phyloP scores from a whole-genome alignment of 805 yeast species.

The Saccharomycopsis babjevae region DNA sequence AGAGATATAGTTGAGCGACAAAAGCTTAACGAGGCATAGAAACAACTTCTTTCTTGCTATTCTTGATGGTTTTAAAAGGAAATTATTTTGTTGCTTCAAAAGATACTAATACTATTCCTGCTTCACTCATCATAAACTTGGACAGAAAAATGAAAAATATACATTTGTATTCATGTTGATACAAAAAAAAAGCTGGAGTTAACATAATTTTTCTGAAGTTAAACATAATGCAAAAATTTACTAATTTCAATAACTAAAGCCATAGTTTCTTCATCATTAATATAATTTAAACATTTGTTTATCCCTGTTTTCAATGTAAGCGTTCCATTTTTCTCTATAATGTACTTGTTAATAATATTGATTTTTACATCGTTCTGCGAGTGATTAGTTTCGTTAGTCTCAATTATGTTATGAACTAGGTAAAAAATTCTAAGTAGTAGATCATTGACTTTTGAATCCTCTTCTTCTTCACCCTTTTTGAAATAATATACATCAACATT shows the following conservation, averaged over 20 bases:
- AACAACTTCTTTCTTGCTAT: neutral
- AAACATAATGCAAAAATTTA: conserved; percentile 1
- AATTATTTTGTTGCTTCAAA: too few relatives aligned
- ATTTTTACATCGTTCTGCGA: neutral
- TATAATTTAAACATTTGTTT: neutral
- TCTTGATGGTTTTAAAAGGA: neutral
- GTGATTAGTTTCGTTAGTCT: neutral
- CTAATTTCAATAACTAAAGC: conserved; percentile 7
- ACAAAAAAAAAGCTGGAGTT: too few relatives aligned
- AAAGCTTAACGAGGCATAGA: neutral
- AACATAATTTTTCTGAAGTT: neutral
- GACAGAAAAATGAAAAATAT: neutral
- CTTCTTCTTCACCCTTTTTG: conserved; percentile 3
- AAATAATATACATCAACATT: conserved; percentile 6
- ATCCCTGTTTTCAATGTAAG: conserved; percentile 8
- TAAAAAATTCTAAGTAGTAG: conserved; percentile 12
- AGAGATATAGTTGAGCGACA: conserved; percentile 44
- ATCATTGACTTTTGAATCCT: conserved; percentile 3
- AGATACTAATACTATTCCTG: too few relatives aligned
- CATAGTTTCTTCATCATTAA: conserved; percentile 7
- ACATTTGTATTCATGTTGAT: neutral
- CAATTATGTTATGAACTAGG: conserved; percentile 12
- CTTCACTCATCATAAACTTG: too few relatives aligned
- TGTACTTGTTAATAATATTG: neutral
- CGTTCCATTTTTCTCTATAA: neutral